Evolutionary conservation across 345 rosid species (phyloP).

Genomic region (Citrus sinensis): DNA sequence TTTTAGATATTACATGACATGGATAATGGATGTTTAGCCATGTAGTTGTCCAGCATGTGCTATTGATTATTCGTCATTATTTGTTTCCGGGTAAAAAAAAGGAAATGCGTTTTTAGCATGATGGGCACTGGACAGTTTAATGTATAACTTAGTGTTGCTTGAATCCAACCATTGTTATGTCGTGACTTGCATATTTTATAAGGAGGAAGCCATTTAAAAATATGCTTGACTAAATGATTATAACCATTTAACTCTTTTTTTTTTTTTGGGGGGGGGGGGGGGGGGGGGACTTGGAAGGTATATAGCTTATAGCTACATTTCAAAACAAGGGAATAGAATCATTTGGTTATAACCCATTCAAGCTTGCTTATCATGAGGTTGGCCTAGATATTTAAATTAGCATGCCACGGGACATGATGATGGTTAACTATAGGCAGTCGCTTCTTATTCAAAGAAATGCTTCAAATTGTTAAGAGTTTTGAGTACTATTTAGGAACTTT

Average conservation of each 20-base stretch:
- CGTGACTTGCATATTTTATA: not conserved
- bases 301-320: not conserved
- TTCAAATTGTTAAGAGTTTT: not conserved
- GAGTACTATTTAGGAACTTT: not conserved
- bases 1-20: not conserved
- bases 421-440: not conserved
- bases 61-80: not conserved
- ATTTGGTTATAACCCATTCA: not conserved
- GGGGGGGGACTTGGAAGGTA: not conserved
- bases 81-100: too few relatives aligned
- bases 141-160: not conserved
- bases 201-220: not conserved
- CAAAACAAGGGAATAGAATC: not conserved
- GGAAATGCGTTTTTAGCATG: not conserved
- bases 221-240: not conserved
- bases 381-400: not conserved
- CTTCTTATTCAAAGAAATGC: not conserved
- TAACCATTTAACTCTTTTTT: not conserved
- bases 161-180: not conserved
- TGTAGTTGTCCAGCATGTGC: not conserved
- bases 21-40: not conserved
- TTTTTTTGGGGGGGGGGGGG: too few relatives aligned
- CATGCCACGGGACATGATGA: conserved; percentile 1
- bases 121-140: not conserved
- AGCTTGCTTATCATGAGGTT: not conserved